phyloP scores from a whole-genome alignment of 495 filamentous ascomycete species.

The Trichoderma asperelloides region DNA sequence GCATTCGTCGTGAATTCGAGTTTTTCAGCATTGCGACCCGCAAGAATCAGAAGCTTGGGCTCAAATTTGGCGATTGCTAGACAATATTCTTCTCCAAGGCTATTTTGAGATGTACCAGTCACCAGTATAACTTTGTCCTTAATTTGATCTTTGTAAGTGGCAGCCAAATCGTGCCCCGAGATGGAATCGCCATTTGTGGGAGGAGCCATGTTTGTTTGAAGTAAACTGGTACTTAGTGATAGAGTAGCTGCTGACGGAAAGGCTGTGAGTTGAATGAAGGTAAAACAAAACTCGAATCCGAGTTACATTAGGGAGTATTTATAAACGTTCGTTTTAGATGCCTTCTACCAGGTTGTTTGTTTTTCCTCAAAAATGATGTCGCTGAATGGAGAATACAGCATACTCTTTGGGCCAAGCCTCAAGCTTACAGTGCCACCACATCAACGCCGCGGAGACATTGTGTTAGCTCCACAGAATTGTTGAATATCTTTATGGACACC shows the following conservation, averaged over 20 bases:
- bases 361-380: too few relatives aligned
- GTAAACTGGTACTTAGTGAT: too few relatives aligned
- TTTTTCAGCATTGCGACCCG: neutral
- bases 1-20: neutral
- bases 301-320: too few relatives aligned
- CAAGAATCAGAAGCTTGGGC: constrained; percentile 13
- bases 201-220: neutral
- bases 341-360: too few relatives aligned
- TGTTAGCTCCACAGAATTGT: neutral
- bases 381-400: too few relatives aligned
- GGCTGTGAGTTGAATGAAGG: too few relatives aligned
- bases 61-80: constrained; percentile 19
- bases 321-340: too few relatives aligned
- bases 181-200: neutral
- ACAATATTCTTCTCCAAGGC: constrained; percentile 27
- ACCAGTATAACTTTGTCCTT: constrained; percentile 23
- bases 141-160: constrained; percentile 5
- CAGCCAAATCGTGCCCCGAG: neutral
- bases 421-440: neutral
- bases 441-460: neutral
- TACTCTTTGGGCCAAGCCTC: neutral
- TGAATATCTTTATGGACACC: too few relatives aligned
- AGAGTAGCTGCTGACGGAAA: too few relatives aligned
- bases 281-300: too few relatives aligned
- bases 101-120: constrained; percentile 28